phyloP scores from a whole-genome alignment of 1,284 basidiomycete species.

The Tilletia caries region DNA sequence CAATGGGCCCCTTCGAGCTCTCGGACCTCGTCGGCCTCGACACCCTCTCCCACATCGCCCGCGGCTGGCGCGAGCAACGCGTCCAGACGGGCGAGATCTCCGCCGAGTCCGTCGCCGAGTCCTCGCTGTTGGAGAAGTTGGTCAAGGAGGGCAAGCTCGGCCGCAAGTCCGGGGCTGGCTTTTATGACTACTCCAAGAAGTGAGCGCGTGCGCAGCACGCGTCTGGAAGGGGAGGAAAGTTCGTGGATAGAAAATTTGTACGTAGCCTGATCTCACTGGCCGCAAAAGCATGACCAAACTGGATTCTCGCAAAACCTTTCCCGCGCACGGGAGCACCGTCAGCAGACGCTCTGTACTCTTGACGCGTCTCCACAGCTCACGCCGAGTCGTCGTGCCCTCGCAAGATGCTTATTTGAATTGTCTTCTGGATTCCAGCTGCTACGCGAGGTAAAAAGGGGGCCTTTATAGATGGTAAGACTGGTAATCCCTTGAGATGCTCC shows the following conservation, averaged over 20 bases:
- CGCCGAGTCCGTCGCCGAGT: conserved; percentile 57
- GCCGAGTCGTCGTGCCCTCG: no score
- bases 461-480: no score
- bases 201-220: conserved; percentile 11
- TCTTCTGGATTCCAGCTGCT: no score
- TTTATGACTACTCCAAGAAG: conserved; percentile 55
- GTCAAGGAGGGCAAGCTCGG: conserved; percentile 61
- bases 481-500: not conserved
- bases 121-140: conserved; percentile 57
- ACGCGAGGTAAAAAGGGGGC: not conserved
- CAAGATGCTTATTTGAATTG: not conserved
- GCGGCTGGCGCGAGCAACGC: conserved; percentile 60
- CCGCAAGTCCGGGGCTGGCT: conserved; percentile 60
- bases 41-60: conserved; percentile 57
- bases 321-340: no score
- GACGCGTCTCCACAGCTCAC: no score
- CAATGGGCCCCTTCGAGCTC: conserved; percentile 61
- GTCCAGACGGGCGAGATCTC: conserved; percentile 55
- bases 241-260: not conserved
- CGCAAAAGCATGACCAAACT: no score
- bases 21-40: conserved; percentile 62
- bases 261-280: no score
- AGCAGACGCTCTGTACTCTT: no score
- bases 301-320: no score
- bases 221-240: not conserved